A percentile compares a stretch with the other conserved stretches of the same genome.
phyloP scores from a whole-genome alignment of 768 basidiomycete species.

The Boletus rubropictus region DNA sequence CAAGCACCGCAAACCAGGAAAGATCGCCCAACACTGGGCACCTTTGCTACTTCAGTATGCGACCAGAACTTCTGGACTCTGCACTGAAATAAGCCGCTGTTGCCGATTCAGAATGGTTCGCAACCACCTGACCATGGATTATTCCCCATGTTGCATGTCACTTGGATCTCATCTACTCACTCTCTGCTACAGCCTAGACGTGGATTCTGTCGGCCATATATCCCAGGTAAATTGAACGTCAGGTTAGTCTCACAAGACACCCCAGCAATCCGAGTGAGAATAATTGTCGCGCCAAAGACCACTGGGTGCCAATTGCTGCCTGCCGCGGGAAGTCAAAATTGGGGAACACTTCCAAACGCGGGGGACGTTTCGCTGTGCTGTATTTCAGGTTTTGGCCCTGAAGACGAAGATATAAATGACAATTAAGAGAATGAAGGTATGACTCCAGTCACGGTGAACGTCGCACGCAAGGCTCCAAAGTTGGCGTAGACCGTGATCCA shows the following conservation, averaged over 20 bases:
- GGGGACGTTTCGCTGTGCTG: slow-evolving; percentile 33
- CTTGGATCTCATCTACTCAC: slow-evolving; percentile 9
- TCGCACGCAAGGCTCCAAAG: no score
- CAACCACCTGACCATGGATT: slow-evolving; percentile 35
- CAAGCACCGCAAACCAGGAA: no score
- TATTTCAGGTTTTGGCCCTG: slow-evolving; percentile 15
- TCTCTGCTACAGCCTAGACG: slow-evolving; percentile 48
- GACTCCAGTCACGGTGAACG: slow-evolving; percentile 41
- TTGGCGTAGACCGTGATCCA: slow-evolving; percentile 41
- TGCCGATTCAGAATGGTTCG: slow-evolving; percentile 45
- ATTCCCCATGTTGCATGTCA: not conserved
- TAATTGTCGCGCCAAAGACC: slow-evolving; percentile 37
- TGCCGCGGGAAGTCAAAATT: no score
- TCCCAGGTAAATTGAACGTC: not conserved
- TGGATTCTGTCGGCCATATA: not conserved
- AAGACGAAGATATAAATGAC: slow-evolving; percentile 35
- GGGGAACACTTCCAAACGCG: no score
- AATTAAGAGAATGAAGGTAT: slow-evolving; percentile 41
- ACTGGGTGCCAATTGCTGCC: no score
- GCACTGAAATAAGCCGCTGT: slow-evolving; percentile 45
- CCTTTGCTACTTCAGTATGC: not conserved
- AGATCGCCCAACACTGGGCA: slow-evolving; percentile 47
- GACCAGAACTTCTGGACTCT: no score
- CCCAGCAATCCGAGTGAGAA: slow-evolving; percentile 39
- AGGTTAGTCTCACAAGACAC: slow-evolving; percentile 35